Conservation (phyloP, 768 basidiomycete species). For the Boletus rubroflammeus region DNA sequence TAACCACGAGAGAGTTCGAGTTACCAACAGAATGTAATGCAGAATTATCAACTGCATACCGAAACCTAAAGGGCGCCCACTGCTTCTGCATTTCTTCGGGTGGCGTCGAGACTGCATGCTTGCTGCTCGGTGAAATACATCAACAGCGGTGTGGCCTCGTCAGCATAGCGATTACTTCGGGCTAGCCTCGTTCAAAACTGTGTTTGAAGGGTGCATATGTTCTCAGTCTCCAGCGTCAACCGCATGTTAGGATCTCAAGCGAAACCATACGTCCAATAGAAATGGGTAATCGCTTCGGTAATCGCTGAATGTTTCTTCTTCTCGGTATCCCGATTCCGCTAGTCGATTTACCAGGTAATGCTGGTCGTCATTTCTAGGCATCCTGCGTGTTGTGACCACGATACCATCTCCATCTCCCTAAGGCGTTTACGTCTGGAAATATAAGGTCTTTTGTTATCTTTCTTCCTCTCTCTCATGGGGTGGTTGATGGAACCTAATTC, state of each 20-base stretch:
- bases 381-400: no score
- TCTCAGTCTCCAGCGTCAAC: background rate
- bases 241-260: background rate
- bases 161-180: slow-evolving; percentile 16
- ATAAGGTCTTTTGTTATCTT: slow-evolving; percentile 12
- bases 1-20: slow-evolving; percentile 13
- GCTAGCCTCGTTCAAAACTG: background rate
- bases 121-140: slow-evolving; percentile 36
- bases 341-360: background rate
- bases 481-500: slow-evolving; percentile 6
- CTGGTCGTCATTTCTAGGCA: slow-evolving; percentile 1
- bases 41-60: slow-evolving; percentile 6
- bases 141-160: slow-evolving; percentile 20
- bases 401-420: slow-evolving; percentile 1
- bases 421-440: slow-evolving; percentile 22
- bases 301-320: background rate
- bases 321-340: background rate
- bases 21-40: slow-evolving; percentile 9
- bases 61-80: slow-evolving; percentile 10
- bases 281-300: slow-evolving; percentile 2
- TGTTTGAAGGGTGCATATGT: background rate
- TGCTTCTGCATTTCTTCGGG: slow-evolving; percentile 12
- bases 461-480: background rate
- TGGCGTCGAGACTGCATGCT: slow-evolving; percentile 32
- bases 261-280: background rate